Conservation (phyloP, 345 rosid genomes). For the Hibiscus trionum region DNA sequence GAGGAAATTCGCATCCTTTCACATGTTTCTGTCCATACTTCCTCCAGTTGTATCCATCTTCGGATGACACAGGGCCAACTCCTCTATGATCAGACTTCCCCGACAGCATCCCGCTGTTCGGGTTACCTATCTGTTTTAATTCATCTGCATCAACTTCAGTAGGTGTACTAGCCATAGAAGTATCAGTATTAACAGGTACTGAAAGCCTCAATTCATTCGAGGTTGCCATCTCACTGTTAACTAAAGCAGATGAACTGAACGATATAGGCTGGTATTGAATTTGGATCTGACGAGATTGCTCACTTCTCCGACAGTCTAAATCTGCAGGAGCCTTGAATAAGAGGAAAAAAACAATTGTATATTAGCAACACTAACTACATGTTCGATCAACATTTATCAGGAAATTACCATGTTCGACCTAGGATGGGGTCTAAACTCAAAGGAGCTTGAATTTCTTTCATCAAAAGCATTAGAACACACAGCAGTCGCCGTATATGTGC, state of each 20-base stretch:
- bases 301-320: constrained; percentile 42
- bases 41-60: constrained; percentile 99
- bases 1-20: constrained; percentile 95
- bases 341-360: constrained; percentile 10
- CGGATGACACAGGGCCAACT: constrained; percentile 42
- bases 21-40: constrained; percentile 99
- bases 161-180: constrained; percentile 37
- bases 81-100: constrained; percentile 58
- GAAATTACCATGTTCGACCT: constrained; percentile 62
- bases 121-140: constrained; percentile 35
- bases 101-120: constrained; percentile 29
- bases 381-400: constrained; percentile 6
- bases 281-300: constrained; percentile 41
- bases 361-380: neutral
- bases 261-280: constrained; percentile 39
- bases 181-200: constrained; percentile 32
- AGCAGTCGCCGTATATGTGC: constrained; percentile 29
- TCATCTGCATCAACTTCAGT: constrained; percentile 65
- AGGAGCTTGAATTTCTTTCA: constrained; percentile 45
- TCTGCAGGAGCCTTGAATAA: constrained; percentile 78
- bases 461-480: constrained; percentile 35
- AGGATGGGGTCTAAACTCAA: constrained; percentile 71
- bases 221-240: constrained; percentile 57
- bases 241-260: constrained; percentile 36
- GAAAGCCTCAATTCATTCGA: constrained; percentile 68